phyloP scores from a whole-genome alignment of 2,329 filamentous ascomycete genomes.

The Xylariaceae sp. region DNA sequence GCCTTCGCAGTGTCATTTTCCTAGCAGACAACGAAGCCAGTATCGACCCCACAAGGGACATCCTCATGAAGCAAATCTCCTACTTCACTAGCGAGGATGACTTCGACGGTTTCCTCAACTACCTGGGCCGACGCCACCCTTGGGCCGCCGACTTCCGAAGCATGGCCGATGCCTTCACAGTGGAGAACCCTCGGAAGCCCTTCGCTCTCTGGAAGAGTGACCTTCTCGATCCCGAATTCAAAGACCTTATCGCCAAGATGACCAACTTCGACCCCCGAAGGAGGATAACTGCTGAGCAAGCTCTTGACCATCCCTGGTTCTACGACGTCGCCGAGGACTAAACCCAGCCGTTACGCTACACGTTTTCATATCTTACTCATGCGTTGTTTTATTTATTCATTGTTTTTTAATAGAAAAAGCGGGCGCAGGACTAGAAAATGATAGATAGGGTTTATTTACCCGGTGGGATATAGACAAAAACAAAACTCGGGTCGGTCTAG shows the following conservation, averaged over 20 bases:
- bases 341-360: background rate
- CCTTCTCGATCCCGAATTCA: constrained; percentile 36
- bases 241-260: constrained; percentile 37
- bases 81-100: constrained; percentile 42
- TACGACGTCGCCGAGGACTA: constrained; percentile 15
- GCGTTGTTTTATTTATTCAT: background rate
- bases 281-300: constrained; percentile 37
- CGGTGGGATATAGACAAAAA: background rate
- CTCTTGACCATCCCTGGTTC: constrained; percentile 34
- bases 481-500: background rate
- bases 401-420: too few species aligned
- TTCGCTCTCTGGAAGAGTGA: constrained; percentile 39
- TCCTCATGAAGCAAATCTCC: constrained; percentile 44
- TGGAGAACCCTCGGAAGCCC: constrained; percentile 39
- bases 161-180: constrained; percentile 37
- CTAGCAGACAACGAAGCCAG: constrained; percentile 33
- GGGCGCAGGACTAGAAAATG: background rate
- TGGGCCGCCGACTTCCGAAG: constrained; percentile 36
- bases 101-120: constrained; percentile 37
- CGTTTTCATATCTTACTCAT: background rate
- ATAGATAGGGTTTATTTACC: background rate
- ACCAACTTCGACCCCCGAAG: constrained; percentile 37
- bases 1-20: constrained; percentile 40
- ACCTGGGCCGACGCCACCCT: constrained; percentile 38
- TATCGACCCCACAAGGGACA: constrained; percentile 35